Base-by-base conservation (phyloP, 2,329 filamentous ascomycete species). In the Rutstroemia sp. region DNA sequence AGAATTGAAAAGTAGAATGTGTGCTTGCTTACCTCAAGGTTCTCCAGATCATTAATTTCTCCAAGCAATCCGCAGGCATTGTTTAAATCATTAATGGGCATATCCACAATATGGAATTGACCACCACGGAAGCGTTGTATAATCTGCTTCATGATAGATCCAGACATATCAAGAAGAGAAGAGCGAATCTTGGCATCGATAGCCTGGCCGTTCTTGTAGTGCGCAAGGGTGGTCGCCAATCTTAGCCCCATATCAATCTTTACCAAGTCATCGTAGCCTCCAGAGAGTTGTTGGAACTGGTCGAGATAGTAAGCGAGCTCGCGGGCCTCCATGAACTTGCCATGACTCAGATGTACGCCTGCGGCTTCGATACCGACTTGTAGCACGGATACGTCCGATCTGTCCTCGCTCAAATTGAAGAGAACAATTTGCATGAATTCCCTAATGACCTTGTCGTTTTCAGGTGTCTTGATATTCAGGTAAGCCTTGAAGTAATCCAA, bases 61-160 rank as follows among this genome's bases (percentile, higher is more conserved):
- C 76, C 77, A 1, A 80, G 70, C 3, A 80, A 67, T 9, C 71
- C 71, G 27, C 77, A 70, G 1, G 79, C 68, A 7, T 73, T 72
- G 17, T 72, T 72, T 1, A 80, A 65, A 39, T 78, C 75, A 34
- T 72, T 68, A 51, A 76, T 72, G 19, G 70, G 69, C 16, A 80
- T 62, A 9, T 71, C 69, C 14, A 72, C 66, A 42, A 78, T 70
- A 57, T 77, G 73, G 45, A 79, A 71, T 17, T 76, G 67, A 17
- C 71, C 65, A 71, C 68, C 25, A 47, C 68, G 70, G 60, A 76
- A 73, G 7, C 73, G 73, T 7, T 66, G 62, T 6, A 80, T 67
- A 0, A 78, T 72, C 30, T 71, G 70, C 37, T 68, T 68, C 38
- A 73, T 70, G 57, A 76, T 72, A 37, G 64, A 64, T 39, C 70